Evolutionary conservation across 257 asterid species (phyloP).

Genomic region (Echium plantagineum): DNA sequence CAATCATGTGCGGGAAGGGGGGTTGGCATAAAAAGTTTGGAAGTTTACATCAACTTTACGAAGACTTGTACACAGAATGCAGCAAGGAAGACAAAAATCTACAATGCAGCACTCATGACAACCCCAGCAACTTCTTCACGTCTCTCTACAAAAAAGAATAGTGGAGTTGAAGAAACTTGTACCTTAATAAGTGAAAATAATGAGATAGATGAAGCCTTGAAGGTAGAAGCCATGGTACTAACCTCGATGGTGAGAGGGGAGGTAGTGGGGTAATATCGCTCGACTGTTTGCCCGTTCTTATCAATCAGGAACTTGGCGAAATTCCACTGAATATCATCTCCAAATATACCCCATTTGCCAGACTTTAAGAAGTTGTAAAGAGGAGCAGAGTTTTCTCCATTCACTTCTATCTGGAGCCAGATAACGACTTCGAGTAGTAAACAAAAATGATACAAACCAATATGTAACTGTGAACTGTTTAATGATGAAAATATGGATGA

Average conservation of each 20-base stretch:
- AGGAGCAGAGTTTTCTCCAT: slow-evolving; percentile 57
- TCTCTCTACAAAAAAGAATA: slow-evolving; percentile 29
- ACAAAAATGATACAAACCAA: not conserved
- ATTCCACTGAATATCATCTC: slow-evolving; percentile 85
- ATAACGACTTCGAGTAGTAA: slow-evolving; percentile 2
- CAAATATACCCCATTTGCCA: slow-evolving; percentile 72
- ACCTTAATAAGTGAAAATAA: not conserved
- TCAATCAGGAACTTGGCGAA: slow-evolving; percentile 75
- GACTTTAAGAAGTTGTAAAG: slow-evolving; percentile 66
- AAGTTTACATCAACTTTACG: not conserved
- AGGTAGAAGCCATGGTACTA: slow-evolving; percentile 18
- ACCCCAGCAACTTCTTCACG: slow-evolving; percentile 28
- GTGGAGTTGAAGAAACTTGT: not conserved
- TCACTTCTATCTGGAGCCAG: slow-evolving; percentile 57
- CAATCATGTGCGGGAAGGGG: no score
- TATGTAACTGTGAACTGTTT: not conserved
- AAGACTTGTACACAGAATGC: no score
- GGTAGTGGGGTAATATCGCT: slow-evolving; percentile 75
- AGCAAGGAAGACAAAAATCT: no score
- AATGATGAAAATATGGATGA: not conserved
- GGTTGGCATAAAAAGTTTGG: not conserved
- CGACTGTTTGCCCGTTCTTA: slow-evolving; percentile 53
- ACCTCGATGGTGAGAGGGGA: slow-evolving; percentile 60
- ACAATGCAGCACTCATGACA: no score
- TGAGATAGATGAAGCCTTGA: slow-evolving; percentile 2